These are phyloP conservation scores for Heritiera littoralis DNA, from an alignment of 345 rosid genomes.

Conservation along the genomic window DNA sequence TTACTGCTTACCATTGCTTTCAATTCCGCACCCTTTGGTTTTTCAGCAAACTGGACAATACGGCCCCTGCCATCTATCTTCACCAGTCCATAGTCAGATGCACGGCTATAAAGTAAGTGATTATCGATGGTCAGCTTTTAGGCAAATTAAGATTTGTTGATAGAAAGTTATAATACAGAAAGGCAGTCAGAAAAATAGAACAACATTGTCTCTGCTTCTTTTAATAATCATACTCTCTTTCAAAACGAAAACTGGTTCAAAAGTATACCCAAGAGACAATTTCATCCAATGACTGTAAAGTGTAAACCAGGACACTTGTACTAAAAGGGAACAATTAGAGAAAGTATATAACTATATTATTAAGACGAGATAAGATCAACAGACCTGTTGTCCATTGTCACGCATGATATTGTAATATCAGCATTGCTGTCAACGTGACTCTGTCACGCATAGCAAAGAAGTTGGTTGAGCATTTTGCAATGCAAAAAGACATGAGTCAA, in stretches of 20 bases:
- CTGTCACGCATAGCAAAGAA: conserved; percentile 45
- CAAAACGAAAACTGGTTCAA: too few species aligned
- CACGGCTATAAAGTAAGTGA: conserved; percentile 54
- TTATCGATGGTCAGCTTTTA: conserved; percentile 19
- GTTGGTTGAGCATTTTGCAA: conserved; percentile 10
- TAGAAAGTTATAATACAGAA: background rate
- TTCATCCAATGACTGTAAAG: background rate
- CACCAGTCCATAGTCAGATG: conserved; percentile 86
- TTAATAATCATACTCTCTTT: too few species aligned
- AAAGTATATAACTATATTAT: background rate
- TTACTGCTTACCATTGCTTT: conserved; percentile 68
- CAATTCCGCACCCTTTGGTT: conserved; percentile 76
- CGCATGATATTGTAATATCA: conserved; percentile 84
- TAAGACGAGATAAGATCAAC: conserved; percentile 21
- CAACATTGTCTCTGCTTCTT: too few species aligned
- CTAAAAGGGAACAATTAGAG: background rate
- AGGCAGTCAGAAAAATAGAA: background rate
- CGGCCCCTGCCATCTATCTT: conserved; percentile 70
- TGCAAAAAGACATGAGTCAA: background rate
- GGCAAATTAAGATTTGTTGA: background rate
- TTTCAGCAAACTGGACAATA: conserved; percentile 72
- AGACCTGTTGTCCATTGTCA: conserved; percentile 68
- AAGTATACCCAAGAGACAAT: too few species aligned
- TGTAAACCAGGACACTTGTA: background rate
- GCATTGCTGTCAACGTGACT: conserved; percentile 75